These are phyloP conservation scores for Phytopythium vexans DNA, from an alignment of 352 stramenopile genomes.

Conservation along the genomic window DNA sequence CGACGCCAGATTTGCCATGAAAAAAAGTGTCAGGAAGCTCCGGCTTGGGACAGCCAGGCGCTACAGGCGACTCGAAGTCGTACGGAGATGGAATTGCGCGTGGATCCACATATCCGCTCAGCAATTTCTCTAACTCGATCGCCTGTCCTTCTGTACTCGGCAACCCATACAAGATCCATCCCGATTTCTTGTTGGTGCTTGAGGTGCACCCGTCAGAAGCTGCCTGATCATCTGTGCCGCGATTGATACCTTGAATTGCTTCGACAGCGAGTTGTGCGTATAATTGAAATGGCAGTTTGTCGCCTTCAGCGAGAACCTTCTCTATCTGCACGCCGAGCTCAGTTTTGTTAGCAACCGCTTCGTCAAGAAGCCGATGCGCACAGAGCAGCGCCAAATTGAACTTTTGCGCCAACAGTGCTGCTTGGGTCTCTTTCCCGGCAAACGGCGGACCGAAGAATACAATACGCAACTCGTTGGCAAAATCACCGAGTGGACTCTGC, in stretches of 20 bases:
- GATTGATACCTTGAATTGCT: slow-evolving; percentile 17
- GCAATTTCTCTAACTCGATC: slow-evolving; percentile 41
- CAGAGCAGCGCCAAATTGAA: slow-evolving; percentile 56
- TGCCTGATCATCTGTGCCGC: slow-evolving; percentile 3
- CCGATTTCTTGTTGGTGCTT: slow-evolving; percentile 10
- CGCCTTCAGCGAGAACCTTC: slow-evolving; percentile 25
- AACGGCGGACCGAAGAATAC: slow-evolving; percentile 62
- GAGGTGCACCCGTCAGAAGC: background rate
- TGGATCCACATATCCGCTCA: slow-evolving; percentile 58
- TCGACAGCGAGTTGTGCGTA: slow-evolving; percentile 58
- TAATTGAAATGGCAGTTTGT: slow-evolving; percentile 36
- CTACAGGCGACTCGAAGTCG: slow-evolving; percentile 56
- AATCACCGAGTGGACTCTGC: background rate
- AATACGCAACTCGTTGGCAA: slow-evolving; percentile 29
- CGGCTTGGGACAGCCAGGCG: slow-evolving; percentile 31
- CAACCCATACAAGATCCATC: slow-evolving; percentile 71
- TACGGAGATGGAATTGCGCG: slow-evolving; percentile 32
- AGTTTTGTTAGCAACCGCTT: slow-evolving; percentile 22
- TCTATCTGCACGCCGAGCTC: slow-evolving; percentile 25
- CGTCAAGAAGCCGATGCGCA: slow-evolving; percentile 37
- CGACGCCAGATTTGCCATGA: slow-evolving; percentile 62
- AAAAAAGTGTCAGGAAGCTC: slow-evolving; percentile 40
- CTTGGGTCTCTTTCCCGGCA: slow-evolving; percentile 54
- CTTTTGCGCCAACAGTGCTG: slow-evolving; percentile 36
- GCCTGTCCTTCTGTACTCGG: slow-evolving; percentile 41